Conservation (phyloP, 352 stramenopile species). For the Phytopythium delawarense region DNA sequence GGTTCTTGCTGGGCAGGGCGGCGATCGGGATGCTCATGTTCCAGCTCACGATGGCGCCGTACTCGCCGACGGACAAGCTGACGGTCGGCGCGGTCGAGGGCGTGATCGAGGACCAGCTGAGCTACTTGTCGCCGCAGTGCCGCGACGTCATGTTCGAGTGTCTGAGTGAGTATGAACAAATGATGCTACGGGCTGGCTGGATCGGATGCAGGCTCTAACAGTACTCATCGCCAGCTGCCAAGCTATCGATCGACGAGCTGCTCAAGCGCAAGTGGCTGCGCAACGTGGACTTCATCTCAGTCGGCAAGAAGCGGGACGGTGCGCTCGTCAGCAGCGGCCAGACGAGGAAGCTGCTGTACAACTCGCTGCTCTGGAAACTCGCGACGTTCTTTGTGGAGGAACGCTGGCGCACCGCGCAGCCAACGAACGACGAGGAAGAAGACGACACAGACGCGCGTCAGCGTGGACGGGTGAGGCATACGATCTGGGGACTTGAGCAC, state of each 20-base stretch:
- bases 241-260: conserved; percentile 32
- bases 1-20: conserved; percentile 14
- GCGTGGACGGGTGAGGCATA: conserved; percentile 15
- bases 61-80: conserved; percentile 20
- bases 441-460: conserved; percentile 24
- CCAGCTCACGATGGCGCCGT: conserved; percentile 45
- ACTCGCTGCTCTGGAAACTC: conserved; percentile 50
- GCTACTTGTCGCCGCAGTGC: conserved; percentile 36
- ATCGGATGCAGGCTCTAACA: too few species aligned
- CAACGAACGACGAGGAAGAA: conserved; percentile 24
- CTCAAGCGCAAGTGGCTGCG: conserved; percentile 51
- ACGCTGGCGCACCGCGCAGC: conserved; percentile 19
- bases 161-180: conserved; percentile 30
- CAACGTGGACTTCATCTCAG: conserved; percentile 49
- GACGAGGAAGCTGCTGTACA: conserved; percentile 18
- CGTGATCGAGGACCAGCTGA: conserved; percentile 45
- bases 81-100: conserved; percentile 29
- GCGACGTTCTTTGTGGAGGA: conserved; percentile 40
- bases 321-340: conserved; percentile 6
- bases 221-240: conserved; percentile 16
- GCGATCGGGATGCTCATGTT: conserved; percentile 62
- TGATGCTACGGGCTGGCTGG: not conserved
- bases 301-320: conserved; percentile 27
- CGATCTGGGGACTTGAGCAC: not conserved
- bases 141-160: conserved; percentile 44